A percentile compares a stretch with the other conserved stretches of the same genome.
These are phyloP conservation scores for Paraurostyla sp. DNA, from an alignment of 73 alveolate genomes.

Conservation along the genomic window DNA sequence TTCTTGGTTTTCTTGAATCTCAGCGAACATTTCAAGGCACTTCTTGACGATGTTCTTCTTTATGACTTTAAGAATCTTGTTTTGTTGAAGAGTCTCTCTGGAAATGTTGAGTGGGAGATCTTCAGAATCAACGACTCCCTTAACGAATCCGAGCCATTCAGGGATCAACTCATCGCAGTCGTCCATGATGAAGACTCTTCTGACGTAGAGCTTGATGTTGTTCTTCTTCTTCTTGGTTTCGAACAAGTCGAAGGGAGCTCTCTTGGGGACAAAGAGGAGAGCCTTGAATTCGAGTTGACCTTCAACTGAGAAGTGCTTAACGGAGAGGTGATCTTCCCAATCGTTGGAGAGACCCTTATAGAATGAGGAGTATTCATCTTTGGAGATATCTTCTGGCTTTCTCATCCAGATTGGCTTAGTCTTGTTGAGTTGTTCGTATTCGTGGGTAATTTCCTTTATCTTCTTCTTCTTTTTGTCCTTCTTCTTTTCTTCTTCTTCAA, in stretches of 20 bases:
- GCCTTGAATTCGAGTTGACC: slow-evolving; percentile 99
- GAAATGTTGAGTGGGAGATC: slow-evolving; percentile 99
- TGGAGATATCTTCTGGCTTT: slow-evolving; percentile 97
- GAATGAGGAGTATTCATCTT: slow-evolving; percentile 99
- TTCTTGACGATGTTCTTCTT: slow-evolving; percentile 99
- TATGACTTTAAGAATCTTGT: slow-evolving; percentile 99
- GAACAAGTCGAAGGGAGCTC: slow-evolving; percentile 99
- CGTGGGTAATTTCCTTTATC: slow-evolving; percentile 99
- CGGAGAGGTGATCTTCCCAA: slow-evolving; percentile 99
- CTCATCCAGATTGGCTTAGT: slow-evolving; percentile 99
- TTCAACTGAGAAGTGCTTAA: slow-evolving; percentile 99
- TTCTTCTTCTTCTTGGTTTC: slow-evolving; percentile 99
- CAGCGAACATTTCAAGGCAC: slow-evolving; percentile 99
- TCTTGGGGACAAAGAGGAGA: slow-evolving; percentile 98
- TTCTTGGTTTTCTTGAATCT: slow-evolving; percentile 97
- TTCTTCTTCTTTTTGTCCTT: slow-evolving; percentile 94
- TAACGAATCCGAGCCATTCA: slow-evolving; percentile 98
- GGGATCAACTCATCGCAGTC: slow-evolving; percentile 99
- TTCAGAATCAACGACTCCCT: slow-evolving; percentile 99
- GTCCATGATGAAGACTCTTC: slow-evolving; percentile 99
- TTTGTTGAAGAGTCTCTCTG: slow-evolving; percentile 99
- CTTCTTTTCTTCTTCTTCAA: slow-evolving; percentile 83
- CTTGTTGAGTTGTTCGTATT: slow-evolving; percentile 98
- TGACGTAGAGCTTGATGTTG: slow-evolving; percentile 97
- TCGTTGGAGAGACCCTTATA: slow-evolving; percentile 99